Evolutionary conservation across 495 filamentous ascomycete species (phyloP).

Genomic region (Aspergillus ostianus): DNA sequence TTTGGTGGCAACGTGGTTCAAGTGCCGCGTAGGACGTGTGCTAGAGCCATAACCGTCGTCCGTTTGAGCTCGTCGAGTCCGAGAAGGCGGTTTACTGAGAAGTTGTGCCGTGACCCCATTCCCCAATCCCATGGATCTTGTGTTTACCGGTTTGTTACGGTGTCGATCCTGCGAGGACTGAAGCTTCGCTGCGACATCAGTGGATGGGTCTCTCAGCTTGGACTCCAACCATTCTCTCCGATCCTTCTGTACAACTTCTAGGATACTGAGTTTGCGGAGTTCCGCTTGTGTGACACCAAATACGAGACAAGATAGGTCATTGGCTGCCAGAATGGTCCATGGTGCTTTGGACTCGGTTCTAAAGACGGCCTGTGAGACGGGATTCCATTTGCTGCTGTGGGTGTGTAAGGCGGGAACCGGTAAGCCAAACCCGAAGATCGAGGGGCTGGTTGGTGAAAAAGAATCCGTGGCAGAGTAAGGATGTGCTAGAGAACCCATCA

Average conservation of each 20-base stretch:
- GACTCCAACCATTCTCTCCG: conserved; percentile 85
- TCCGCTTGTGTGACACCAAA: conserved; percentile 95
- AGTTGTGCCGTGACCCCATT: conserved; percentile 83
- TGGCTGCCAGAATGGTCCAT: conserved; percentile 96
- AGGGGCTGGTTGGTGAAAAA: conserved; percentile 42
- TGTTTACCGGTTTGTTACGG: conserved; percentile 39
- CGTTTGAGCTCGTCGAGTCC: conserved; percentile 67
- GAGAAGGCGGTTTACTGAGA: conserved; percentile 82
- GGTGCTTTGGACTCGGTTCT: conserved; percentile 83
- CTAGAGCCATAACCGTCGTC: conserved; percentile 73
- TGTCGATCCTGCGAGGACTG: conserved; percentile 35
- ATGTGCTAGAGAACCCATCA: conserved; percentile 85
- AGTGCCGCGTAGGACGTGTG: conserved; percentile 46
- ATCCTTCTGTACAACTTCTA: conserved; percentile 90
- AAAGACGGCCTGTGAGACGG: conserved; percentile 93
- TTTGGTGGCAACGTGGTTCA: conserved; percentile 63
- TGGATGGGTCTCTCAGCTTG: conserved; percentile 65
- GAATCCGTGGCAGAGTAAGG: conserved; percentile 63
- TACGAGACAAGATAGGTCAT: conserved; percentile 91
- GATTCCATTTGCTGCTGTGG: conserved; percentile 85
- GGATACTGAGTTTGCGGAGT: conserved; percentile 88
- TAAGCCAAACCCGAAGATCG: conserved; percentile 35
- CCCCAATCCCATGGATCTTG: conserved; percentile 59
- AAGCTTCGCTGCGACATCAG: conserved; percentile 44
- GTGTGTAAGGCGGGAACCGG: conserved; percentile 63